Evolutionary conservation across 306 rosid species (phyloP), one percentile per base, ranked within the genome.

Genomic region (Spatholobus suberectus): DNA sequence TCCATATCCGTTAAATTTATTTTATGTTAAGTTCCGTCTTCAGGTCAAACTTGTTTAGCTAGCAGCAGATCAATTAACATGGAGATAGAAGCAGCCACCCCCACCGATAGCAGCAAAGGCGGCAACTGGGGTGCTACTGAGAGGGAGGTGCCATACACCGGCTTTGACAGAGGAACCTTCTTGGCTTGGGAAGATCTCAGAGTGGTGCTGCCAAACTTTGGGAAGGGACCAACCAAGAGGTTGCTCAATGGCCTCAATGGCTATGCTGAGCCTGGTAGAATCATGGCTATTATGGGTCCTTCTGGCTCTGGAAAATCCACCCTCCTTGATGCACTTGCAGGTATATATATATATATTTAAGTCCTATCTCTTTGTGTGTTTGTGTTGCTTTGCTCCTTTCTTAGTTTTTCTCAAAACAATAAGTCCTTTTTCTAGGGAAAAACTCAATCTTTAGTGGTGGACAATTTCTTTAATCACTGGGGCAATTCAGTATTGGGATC

Each of bases 221-320:
- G 89, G 0, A 88, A 93, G 34, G 95, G 90, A 35, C 97, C 99
- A 32, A 95, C 98, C 0, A 95, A 81, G 80, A 84, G 97, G 80
- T 49, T 94, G 79, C 94, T 94, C 35, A 88, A 90, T 87, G 98
- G 98, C 15, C 89, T 94, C 1, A 84, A 83, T 85, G 98, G 98
- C 23, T 92, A 54, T 80, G 97, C 94, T 77, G 98, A 91, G 80
- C 94, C 98, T 75, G 98, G 98, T 66, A 84, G 89, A 75, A 90
- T 94, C 88, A 90, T 87, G 92, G 98, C 98, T 35, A 94, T 94
- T 26, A 94, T 94, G 98, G 98, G 98, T 54, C 98, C 98, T 63
- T 94, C 98, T 76, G 98, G 98, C 44, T 94, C 98, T 70, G 98
- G 98, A 46, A 94, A 94, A 86, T 94, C 98, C 8, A 94, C 98